phyloP scores from a whole-genome alignment of 352 stramenopile species.

The Phytopythium cucurbitacearum region DNA sequence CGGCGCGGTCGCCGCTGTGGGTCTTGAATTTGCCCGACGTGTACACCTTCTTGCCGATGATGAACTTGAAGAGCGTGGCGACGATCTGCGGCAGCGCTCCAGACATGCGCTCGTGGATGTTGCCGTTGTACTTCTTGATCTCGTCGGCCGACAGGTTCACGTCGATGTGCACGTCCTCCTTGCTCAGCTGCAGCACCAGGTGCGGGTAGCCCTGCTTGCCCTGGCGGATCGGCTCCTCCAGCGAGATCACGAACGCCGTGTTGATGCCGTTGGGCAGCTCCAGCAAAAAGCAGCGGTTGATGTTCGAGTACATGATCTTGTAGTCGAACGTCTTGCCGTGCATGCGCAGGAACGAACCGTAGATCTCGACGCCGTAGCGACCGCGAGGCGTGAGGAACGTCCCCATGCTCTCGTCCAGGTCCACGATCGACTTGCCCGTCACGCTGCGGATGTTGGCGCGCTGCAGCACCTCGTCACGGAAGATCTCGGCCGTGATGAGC shows the following conservation, averaged over 20 bases:
- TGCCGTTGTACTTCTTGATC: conserved; percentile 96
- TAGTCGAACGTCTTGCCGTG: conserved; percentile 98
- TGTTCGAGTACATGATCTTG: conserved; percentile 99
- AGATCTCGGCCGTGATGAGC: conserved; percentile 58
- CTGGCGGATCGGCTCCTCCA: conserved; percentile 98
- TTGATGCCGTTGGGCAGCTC: conserved; percentile 96
- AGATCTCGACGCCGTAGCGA: conserved; percentile 98
- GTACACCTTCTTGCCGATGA: conserved; percentile 97
- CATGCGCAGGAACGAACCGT: conserved; percentile 97
- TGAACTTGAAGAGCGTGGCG: conserved; percentile 97
- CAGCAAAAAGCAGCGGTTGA: conserved; percentile 98
- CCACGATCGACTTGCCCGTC: conserved; percentile 96
- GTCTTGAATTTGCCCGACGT: conserved; percentile 90
- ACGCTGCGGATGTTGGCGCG: conserved; percentile 87
- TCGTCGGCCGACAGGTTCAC: conserved; percentile 97
- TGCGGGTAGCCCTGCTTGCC: conserved; percentile 98
- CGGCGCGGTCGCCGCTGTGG: conserved; percentile 77
- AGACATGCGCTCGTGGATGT: conserved; percentile 95
- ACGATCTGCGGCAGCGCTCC: conserved; percentile 97
- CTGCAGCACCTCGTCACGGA: conserved; percentile 84
- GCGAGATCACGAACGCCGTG: conserved; percentile 98
- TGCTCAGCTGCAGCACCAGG: conserved; percentile 95
- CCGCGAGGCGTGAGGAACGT: conserved; percentile 98
- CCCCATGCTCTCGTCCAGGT: conserved; percentile 95
- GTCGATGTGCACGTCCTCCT: conserved; percentile 81